phyloP scores from a whole-genome alignment of 495 filamentous ascomycete genomes.

The Lasiosphaeriaceae sp. region DNA sequence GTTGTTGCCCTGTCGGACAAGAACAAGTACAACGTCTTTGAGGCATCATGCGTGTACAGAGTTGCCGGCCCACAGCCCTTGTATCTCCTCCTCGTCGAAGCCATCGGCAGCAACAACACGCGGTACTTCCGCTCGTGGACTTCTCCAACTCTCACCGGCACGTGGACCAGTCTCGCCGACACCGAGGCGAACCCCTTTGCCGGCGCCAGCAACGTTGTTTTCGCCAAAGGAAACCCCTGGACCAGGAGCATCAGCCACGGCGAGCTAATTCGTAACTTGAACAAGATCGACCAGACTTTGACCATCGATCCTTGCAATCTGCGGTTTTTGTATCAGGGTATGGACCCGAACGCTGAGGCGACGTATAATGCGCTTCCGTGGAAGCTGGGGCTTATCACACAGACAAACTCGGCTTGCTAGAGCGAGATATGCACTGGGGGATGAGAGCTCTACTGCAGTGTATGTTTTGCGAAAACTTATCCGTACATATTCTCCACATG shows the following conservation, averaged over 20 bases:
- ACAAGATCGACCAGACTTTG: slow-evolving; percentile 17
- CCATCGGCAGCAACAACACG: slow-evolving; percentile 14
- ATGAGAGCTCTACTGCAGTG: too few relatives aligned
- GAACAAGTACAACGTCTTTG: slow-evolving; percentile 14
- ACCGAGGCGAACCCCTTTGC: slow-evolving; percentile 23
- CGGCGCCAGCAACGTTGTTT: slow-evolving; percentile 19
- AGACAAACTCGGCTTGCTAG: slow-evolving; percentile 8
- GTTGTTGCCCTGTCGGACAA: slow-evolving; percentile 17
- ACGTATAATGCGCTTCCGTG: slow-evolving; percentile 23
- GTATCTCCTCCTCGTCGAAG: slow-evolving; percentile 23
- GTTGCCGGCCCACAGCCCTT: slow-evolving; percentile 6
- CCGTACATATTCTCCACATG: too few relatives aligned
- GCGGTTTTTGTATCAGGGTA: slow-evolving; percentile 25
- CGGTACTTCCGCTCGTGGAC: slow-evolving; percentile 26
- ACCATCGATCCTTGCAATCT: slow-evolving; percentile 15
- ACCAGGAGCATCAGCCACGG: slow-evolving; percentile 28
- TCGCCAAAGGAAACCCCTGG: slow-evolving; percentile 17
- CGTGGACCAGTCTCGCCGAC: slow-evolving; percentile 17
- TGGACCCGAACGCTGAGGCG: slow-evolving; percentile 9
- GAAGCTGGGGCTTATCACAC: slow-evolving; percentile 18
- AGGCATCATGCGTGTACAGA: slow-evolving; percentile 21
- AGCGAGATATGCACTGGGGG: too few relatives aligned
- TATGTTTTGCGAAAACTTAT: too few relatives aligned
- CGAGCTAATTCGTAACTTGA: slow-evolving; percentile 13
- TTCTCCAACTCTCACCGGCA: slow-evolving; percentile 9